Percentiles rank a stretch among this genome's conserved stretches.
Evolutionary conservation across 495 filamentous ascomycete genomes (phyloP).

Genomic region (Rusavskia elegans): DNA sequence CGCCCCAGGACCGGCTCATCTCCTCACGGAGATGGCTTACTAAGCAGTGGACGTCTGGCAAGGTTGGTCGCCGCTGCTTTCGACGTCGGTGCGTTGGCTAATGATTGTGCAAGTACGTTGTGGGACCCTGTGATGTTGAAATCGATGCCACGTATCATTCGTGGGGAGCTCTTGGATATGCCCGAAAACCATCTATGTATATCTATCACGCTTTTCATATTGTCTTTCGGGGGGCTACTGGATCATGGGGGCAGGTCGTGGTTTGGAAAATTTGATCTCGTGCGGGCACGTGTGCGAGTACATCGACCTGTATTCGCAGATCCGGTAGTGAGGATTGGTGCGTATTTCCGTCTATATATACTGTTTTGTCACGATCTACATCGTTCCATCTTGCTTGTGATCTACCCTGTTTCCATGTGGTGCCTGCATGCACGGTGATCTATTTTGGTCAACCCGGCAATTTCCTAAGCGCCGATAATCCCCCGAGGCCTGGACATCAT

Average conservation of each 20-base stretch:
- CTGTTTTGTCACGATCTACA: background rate
- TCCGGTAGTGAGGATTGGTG: conserved; percentile 3
- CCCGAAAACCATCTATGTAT: background rate
- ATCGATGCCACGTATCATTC: background rate
- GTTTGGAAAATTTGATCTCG: background rate
- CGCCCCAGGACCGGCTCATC: background rate
- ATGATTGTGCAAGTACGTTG: background rate
- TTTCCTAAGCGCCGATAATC: too few relatives aligned
- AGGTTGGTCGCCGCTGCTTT: too few relatives aligned
- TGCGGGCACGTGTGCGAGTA: background rate
- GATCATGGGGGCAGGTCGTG: background rate
- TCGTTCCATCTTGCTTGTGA: background rate
- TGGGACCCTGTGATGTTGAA: background rate
- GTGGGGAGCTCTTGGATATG: conserved; percentile 2
- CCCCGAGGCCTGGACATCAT: too few relatives aligned
- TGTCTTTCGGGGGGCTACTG: background rate
- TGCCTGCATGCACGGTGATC: background rate
- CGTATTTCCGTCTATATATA: background rate
- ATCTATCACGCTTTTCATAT: background rate
- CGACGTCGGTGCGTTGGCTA: too few relatives aligned
- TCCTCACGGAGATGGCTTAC: background rate
- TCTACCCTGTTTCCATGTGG: background rate
- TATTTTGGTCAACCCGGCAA: background rate
- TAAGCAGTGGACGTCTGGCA: background rate
- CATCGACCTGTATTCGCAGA: background rate